These are phyloP conservation scores for Discostella pseudostelligera DNA, from an alignment of 108 stramenopile species.

Conservation along the genomic window DNA sequence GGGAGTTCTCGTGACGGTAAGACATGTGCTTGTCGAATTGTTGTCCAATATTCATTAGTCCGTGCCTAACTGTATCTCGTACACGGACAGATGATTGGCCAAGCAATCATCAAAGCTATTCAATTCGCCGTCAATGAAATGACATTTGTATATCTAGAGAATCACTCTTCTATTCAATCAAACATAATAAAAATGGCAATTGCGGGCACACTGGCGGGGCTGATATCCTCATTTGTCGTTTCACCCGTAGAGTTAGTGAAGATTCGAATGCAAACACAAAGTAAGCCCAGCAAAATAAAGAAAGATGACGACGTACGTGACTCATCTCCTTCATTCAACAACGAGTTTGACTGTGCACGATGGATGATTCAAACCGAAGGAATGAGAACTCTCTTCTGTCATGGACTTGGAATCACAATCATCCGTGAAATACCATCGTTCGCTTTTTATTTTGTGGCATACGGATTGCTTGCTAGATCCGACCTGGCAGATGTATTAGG, in stretches of 20 bases:
- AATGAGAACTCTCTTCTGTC: slow-evolving; percentile 40
- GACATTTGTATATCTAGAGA: slow-evolving; percentile 28
- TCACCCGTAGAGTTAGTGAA: slow-evolving; percentile 63
- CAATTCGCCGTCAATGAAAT: slow-evolving; percentile 63
- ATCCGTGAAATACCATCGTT: slow-evolving; percentile 57
- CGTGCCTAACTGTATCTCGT: too few relatives aligned
- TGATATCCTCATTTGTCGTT: slow-evolving; percentile 55
- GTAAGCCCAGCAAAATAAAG: slow-evolving; percentile 16
- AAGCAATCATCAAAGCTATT: slow-evolving; percentile 66
- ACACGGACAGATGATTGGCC: slow-evolving; percentile 66
- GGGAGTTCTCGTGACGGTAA: slow-evolving; percentile 50
- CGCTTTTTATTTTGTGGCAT: slow-evolving; percentile 55
- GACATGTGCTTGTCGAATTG: slow-evolving; percentile 1
- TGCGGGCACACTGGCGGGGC: slow-evolving; percentile 57
- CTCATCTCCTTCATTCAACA: slow-evolving; percentile 6
- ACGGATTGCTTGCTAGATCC: slow-evolving; percentile 41
- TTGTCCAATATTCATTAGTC: too few relatives aligned
- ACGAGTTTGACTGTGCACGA: slow-evolving; percentile 45
- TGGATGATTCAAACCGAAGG: slow-evolving; percentile 52
- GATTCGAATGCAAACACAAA: slow-evolving; percentile 53
- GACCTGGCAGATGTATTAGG: slow-evolving; percentile 28
- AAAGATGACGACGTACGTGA: slow-evolving; percentile 20
- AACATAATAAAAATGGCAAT: slow-evolving; percentile 33
- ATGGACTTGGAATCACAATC: slow-evolving; percentile 52
- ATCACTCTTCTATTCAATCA: slow-evolving; percentile 22